Evolutionary conservation across 1,284 basidiomycete species (phyloP), one percentile per base, ranked within the genome.

Genomic region (Leccinum subrobustum): DNA sequence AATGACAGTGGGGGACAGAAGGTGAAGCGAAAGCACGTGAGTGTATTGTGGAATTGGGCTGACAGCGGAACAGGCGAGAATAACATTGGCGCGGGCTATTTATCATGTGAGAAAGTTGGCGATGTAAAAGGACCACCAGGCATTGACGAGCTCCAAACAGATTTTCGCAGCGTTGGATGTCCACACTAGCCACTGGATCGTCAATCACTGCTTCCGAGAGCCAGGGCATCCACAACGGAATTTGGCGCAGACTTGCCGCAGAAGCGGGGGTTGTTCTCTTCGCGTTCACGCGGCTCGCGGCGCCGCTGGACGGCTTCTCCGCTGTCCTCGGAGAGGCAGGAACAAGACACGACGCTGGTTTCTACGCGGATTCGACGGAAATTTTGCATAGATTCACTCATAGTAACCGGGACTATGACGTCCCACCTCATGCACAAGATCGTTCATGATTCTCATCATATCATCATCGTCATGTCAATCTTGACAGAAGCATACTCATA

Each of bases 131-230:
- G 20, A 55, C n/a, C n/a, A 42, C 16, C 14, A 33, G n/a, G 8
- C 2, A 58, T 18, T 71, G 77, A 75, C 78, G 60, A 72, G 64
- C 4, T 14, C 9, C n/a, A 47, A 20, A 52, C 25, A 53, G 52
- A 60, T 67, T 48, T 63, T 65, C 20, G 70, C 80, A 53, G 74
- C 74, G 12, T 73, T 81, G 60, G 76, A 76, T 18, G 73, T 75
- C n/a, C 76, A 77, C 63, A 93, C 91, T 0, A 81, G 89, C 0
- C 84, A 84, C 64, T 92, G 84, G 83, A 87, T 93, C 25, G 25
- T 25, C 25, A 25, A 25, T 25, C 25, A 25, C 25, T 25, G 25
- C 25, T 25, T 25, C 25, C 25, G 25, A 71, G 27, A 48, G 44
- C 37, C 47, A 59, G 25, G 35, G 44, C 12, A 47, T 56, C 64